Evolutionary conservation across 1,284 basidiomycete genomes (phyloP).

Genomic region (Pholiota adiposa): DNA sequence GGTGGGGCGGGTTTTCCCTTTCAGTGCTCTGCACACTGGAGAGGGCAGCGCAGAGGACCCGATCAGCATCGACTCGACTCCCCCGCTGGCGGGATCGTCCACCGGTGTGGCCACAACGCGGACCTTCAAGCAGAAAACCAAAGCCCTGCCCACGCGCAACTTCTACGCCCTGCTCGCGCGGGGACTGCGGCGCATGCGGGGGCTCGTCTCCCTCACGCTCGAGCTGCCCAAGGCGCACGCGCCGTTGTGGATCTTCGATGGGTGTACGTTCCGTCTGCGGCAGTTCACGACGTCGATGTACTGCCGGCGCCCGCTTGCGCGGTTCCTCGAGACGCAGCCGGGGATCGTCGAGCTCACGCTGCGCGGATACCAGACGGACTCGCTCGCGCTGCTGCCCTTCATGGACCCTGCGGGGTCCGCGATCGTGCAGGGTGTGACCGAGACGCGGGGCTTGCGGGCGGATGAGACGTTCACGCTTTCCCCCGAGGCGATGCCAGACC

Average conservation of each 20-base stretch:
- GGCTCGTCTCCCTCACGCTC: constrained; percentile 48
- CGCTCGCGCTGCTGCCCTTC: constrained; percentile 30
- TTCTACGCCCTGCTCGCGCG: constrained; percentile 52
- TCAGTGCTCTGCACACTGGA: background rate
- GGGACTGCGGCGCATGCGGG: constrained; percentile 41
- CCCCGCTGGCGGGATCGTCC: no score
- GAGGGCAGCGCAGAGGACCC: no score
- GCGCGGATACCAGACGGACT: constrained; percentile 45
- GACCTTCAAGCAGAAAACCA: background rate
- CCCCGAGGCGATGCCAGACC: constrained; percentile 47
- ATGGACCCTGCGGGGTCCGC: constrained; percentile 12
- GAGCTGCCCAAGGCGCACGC: constrained; percentile 48
- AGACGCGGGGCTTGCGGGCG: background rate
- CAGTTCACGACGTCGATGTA: constrained; percentile 56
- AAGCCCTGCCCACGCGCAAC: constrained; percentile 38
- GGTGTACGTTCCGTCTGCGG: constrained; percentile 45
- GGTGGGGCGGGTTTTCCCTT: background rate
- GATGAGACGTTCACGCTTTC: constrained; percentile 42
- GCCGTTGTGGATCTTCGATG: constrained; percentile 50
- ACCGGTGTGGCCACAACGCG: no score
- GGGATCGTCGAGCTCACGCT: constrained; percentile 55
- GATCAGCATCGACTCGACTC: no score
- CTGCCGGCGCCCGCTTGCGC: constrained; percentile 48
- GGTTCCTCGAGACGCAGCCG: constrained; percentile 56
- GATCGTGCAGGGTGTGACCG: background rate